Evolutionary conservation across 352 stramenopile genomes (phyloP), one percentile per base, ranked within the genome.

Genomic region (Phytophthora pini): DNA sequence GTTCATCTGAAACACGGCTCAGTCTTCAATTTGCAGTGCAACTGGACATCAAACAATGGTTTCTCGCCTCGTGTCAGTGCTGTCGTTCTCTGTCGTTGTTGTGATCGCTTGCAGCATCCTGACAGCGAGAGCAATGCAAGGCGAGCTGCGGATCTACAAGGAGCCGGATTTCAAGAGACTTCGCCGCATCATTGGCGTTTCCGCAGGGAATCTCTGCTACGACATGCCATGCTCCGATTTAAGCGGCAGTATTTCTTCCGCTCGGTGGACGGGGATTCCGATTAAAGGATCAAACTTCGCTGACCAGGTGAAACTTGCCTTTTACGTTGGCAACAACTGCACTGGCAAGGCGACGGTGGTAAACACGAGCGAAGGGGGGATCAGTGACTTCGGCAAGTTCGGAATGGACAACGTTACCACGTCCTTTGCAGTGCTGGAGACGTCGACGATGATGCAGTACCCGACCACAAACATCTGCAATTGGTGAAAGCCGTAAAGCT

Each of bases 61-160:
- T 34, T 10, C 29, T 34, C 29, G 29, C 29, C 7, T 9, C 29
- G 29, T 32, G 29, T 1, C 29, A 32, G 34, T 26, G 11, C 15
- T 56, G 8, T 36, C 61, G 8, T 41, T 65, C 12, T 26, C 32
- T 15, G 15, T 58, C 43, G 15, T 41, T 36, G 17, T 38, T 36
- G 8, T 13, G 31, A 2, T 36, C 17, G 20, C 9, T 44, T 55
- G 27, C 43, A 39, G 36, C 17, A 17, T 61, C 10, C 26, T 61
- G 17, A 8, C 13, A 6, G n/a, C 47, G 9, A 22, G 15, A 26
- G 58, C 59, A 15, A 61, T 73, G 59, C 31, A 61, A 6, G 59
- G 59, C 4, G 65, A 73, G 36, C 36, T 69, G 13, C 65, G 65
- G 22, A 36, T 73, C 31, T 73, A 73, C 53, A 69, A 65, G 36